Evolutionary conservation across 805 yeast genomes (phyloP), one percentile per base, ranked within the genome.

Genomic region (Schizosaccharomyces cryophilus): DNA sequence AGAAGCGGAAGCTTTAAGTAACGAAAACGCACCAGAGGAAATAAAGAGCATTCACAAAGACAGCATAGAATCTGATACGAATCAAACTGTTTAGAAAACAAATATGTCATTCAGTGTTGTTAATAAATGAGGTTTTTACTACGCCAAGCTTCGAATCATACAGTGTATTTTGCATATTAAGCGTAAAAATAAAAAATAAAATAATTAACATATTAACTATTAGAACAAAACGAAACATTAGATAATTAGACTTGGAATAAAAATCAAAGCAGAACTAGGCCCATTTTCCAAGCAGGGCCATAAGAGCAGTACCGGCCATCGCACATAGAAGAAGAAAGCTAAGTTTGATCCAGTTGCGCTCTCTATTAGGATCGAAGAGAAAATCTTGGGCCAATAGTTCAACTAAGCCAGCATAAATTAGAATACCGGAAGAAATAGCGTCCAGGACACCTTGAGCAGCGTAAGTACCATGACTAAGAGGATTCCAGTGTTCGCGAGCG

Each of bases 281-380:
- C 88, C 90, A 84, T 67, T 80, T 81, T 47, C 88, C 89, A 31
- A 84, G 74, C 54, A 84, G 72, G 0, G 88, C 86, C 89, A 84
- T 84, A 42, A 83, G 67, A 13, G 83, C 84, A 38, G 82, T 79
- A 56, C 89, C 89, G 5, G 35, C n/a, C 35, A 59, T 42, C 5
- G 59, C 40, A 31, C 71, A 70, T 58, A 72, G 64, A 42, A 77
- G 63, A 73, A 73, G 73, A 64, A 73, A 73, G 45, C 68, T 67
- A 62, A 78, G 68, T 40, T 77, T 75, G 60, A 68, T 68, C 47
- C 72, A 63, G 60, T 77, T 77, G 67, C 75, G 75, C 40, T 73
- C 67, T 38, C 74, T 64, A 61, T 69, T 62, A 38, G 65, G 77
- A 65, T 72, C 73, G 67, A 74, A 79, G 54, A 84, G 71, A 66